A percentile compares a stretch with the other conserved stretches of the same genome.
Evolutionary conservation across 2,329 filamentous ascomycete genomes (phyloP).

Genomic region (Diaporthe batatas): DNA sequence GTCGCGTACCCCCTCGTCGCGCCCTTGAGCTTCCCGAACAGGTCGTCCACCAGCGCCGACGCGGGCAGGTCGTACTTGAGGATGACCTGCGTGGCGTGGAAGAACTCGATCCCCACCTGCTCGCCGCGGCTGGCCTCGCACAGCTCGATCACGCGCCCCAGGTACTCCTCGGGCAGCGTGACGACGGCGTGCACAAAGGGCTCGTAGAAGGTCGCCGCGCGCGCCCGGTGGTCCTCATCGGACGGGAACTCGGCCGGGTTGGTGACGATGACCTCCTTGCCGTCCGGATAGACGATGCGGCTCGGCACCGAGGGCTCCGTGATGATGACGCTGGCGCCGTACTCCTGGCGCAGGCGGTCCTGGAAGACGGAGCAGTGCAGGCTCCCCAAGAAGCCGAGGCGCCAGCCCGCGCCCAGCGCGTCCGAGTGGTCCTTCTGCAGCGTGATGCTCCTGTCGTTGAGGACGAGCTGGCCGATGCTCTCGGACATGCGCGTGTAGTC

Average conservation of each 20-base stretch:
- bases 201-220: constrained; percentile 62
- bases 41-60: constrained; percentile 92
- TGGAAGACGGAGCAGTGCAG: constrained; percentile 99
- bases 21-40: constrained; percentile 97
- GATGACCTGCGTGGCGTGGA: constrained; percentile 92
- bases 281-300: constrained; percentile 83
- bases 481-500: constrained; percentile 91
- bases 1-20: constrained; percentile 95
- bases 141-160: constrained; percentile 94
- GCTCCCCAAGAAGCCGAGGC: constrained; percentile 94
- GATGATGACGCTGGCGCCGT: constrained; percentile 95
- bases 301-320: constrained; percentile 96
- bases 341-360: constrained; percentile 92
- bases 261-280: constrained; percentile 82
- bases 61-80: constrained; percentile 92
- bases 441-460: constrained; percentile 96
- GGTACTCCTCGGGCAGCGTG: constrained; percentile 92
- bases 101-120: constrained; percentile 90
- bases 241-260: constrained; percentile 93
- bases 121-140: constrained; percentile 91
- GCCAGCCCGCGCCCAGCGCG: constrained; percentile 92
- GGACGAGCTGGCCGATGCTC: constrained; percentile 91
- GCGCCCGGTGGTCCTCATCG: constrained; percentile 61
- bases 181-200: constrained; percentile 85
- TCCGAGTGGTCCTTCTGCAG: constrained; percentile 95